Evolutionary conservation across 2,329 filamentous ascomycete genomes (phyloP), one percentile per base, ranked within the genome.

Genomic region (Seiridium cupressi): DNA sequence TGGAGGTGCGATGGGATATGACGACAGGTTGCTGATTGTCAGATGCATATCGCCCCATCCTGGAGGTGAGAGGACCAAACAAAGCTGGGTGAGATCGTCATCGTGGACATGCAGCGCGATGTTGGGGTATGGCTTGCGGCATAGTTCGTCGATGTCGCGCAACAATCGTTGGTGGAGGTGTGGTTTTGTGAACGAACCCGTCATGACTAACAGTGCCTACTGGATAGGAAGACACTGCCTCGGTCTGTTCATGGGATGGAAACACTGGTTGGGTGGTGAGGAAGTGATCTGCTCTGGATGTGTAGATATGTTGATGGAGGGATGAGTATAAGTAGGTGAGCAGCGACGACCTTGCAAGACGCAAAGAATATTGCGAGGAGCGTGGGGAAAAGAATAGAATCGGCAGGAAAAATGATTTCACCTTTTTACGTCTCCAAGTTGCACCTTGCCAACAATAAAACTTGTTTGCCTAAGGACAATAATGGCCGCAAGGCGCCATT

Each of bases 41-140:
- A 82, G 69, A 65, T 83, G 81, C 31, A 82, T 69, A 0, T 70
- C 71, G 6, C 69, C 66, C 58, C 76, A 75, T 3, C 69, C 64
- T 1, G 76, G 70, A 1, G 79, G 74, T 0, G 71, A 74, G 1
- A 84, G 73, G 26, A 83, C 63, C 1, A 83, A 70, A 51, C 81
- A 83, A 4, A 75, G 76, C 2, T 62, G 51, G 1, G 63, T 66
- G 40, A 81, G 57, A 44, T 78, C 65, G 1, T 70, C 62, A 32
- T 78, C 75, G n/a, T 68, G 46, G 1, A 76, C 62, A 61, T 77
- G 69, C 1, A 82, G 65, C n/a, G 62, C 59, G 60, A 82, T 77
- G 49, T 79, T 79, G 2, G 79, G 79, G 62, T 82, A 82, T 0
- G 80, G 80, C 47, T 77, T 68, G 32, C 70, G 67, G 49, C 77